A percentile compares a stretch with the other conserved stretches of the same genome.
These are phyloP conservation scores for Anaeromyces robustus DNA, from an alignment of 192 early-diverging fungal genomes.

Conservation along the genomic window DNA sequence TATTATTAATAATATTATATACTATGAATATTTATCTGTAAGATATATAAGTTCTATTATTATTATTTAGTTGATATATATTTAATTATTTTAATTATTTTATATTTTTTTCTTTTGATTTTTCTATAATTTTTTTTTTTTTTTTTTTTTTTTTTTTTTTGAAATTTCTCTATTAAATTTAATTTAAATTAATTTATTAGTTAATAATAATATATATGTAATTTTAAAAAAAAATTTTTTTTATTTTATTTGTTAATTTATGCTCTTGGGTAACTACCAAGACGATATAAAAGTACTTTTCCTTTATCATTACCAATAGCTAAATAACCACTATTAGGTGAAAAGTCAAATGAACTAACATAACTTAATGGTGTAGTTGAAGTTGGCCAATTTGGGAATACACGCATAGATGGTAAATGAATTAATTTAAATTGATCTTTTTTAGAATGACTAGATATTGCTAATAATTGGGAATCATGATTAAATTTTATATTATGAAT, in stretches of 20 bases:
- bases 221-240: too few relatives aligned
- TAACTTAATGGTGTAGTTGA: conserved; percentile 60
- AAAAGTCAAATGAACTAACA: conserved; percentile 65
- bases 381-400: conserved; percentile 94
- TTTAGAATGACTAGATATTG: conserved; percentile 52
- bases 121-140: too few relatives aligned
- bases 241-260: not conserved
- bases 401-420: conserved; percentile 61
- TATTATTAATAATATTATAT: too few relatives aligned
- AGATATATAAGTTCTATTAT: too few relatives aligned
- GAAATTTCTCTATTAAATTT: too few relatives aligned
- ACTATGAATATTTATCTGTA: too few relatives aligned
- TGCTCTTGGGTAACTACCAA: conserved; percentile 21
- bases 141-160: too few relatives aligned
- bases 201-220: too few relatives aligned
- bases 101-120: too few relatives aligned
- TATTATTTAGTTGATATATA: too few relatives aligned
- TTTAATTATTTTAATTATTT: too few relatives aligned
- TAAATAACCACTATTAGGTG: conserved; percentile 80
- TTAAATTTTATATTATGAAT: conserved; percentile 64
- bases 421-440: conserved; percentile 67
- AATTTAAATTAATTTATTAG: too few relatives aligned
- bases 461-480: conserved; percentile 70
- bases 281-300: conserved; percentile 67
- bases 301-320: conserved; percentile 85